Conservation (phyloP, 1,139 yeast genomes). For the Geotrichum citri-aurantii region DNA sequence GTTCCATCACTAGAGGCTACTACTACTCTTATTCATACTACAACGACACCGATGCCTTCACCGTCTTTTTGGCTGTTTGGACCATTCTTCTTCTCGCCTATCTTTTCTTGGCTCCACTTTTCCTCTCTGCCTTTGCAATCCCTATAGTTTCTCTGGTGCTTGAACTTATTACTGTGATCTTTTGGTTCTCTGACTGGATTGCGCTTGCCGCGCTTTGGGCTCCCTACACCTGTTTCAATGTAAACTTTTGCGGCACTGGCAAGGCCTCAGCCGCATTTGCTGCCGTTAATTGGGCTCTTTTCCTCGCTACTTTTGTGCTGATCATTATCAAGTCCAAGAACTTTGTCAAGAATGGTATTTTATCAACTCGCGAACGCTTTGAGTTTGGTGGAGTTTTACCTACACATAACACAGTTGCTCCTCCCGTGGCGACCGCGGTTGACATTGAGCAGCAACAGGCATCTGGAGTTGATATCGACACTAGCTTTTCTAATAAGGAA, state of each 20-base stretch:
- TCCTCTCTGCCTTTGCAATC: conserved; percentile 5
- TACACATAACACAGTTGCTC: not conserved
- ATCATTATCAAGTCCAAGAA: not conserved
- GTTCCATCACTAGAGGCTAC: not conserved
- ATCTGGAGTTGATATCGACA: conserved; percentile 1
- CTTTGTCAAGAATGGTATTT: not conserved
- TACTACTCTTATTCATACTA: conserved; percentile 8
- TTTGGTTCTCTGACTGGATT: conserved; percentile 22
- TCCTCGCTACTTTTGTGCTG: conserved; percentile 9
- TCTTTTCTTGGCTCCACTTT: not conserved
- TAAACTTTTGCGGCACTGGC: conserved; percentile 19
- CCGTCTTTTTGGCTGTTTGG: conserved; percentile 20
- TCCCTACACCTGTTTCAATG: conserved; percentile 3
- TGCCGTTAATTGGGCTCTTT: conserved; percentile 18
- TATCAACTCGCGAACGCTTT: not conserved
- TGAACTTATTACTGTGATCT: conserved; percentile 18
- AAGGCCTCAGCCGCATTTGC: conserved; percentile 24
- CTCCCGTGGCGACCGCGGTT: not conserved
- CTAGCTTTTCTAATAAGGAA: not conserved
- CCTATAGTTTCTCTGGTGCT: conserved; percentile 16
- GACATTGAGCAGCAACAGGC: not conserved
- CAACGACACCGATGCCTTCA: conserved; percentile 14
- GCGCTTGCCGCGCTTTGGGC: conserved; percentile 19
- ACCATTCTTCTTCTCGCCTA: conserved; percentile 17
- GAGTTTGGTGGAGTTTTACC: conserved; percentile 1